Evolutionary conservation across 345 rosid species (phyloP).

Genomic region (Euphorbia tirucalli): DNA sequence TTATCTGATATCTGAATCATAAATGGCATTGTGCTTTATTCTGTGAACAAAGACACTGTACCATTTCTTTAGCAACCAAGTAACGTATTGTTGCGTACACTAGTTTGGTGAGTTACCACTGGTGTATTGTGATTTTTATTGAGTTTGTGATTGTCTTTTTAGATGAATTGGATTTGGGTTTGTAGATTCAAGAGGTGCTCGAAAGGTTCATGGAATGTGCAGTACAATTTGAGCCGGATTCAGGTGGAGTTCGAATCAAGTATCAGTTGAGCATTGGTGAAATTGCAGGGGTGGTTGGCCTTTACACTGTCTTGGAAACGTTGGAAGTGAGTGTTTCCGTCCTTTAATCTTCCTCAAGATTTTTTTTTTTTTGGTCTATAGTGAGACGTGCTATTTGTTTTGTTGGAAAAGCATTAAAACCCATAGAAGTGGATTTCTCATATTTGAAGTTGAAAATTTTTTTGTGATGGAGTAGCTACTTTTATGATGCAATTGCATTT

Average conservation of each 20-base stretch:
- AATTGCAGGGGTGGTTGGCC: slow-evolving; percentile 50
- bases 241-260: slow-evolving; percentile 48
- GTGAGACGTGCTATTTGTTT: neutral
- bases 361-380: neutral
- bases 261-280: slow-evolving; percentile 47
- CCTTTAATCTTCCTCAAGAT: slow-evolving; percentile 5
- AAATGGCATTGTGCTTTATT: neutral
- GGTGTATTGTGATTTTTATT: slow-evolving; percentile 40
- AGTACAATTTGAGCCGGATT: slow-evolving; percentile 59
- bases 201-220: slow-evolving; percentile 67
- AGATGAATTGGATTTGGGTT: slow-evolving; percentile 61
- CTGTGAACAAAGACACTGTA: neutral
- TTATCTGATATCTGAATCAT: neutral
- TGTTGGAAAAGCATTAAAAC: neutral
- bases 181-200: slow-evolving; percentile 92
- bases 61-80: neutral
- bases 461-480: neutral
- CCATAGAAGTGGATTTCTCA: neutral
- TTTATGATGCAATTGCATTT: neutral
- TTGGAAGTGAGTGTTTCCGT: slow-evolving; percentile 62
- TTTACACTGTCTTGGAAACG: slow-evolving; percentile 63
- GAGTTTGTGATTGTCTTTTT: slow-evolving; percentile 43
- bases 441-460: neutral
- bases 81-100: neutral
- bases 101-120: slow-evolving; percentile 20